Base-by-base conservation (phyloP, 2,329 filamentous ascomycete genomes). In the Coniochaeta ligniaria region DNA sequence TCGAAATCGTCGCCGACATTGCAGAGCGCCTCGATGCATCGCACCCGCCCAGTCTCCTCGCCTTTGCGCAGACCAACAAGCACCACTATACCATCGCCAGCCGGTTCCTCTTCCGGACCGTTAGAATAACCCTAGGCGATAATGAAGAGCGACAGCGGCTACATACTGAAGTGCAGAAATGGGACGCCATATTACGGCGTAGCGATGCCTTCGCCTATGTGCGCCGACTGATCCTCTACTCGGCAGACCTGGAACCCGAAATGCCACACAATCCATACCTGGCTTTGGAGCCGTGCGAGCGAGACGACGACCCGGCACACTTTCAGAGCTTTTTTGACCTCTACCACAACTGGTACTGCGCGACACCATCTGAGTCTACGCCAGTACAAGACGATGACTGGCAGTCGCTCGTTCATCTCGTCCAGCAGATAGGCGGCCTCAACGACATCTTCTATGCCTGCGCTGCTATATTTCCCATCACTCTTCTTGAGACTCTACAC, bases 381-480 rank as follows among this genome's bases (percentile, higher is more conserved):
- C 16, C 22, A 14, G 16, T 45, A 11, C 24, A 5, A 31, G 6
- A 47, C 24, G 43, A 60, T 17, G 31, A 57, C 6, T 63, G 54
- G 60, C 22, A 59, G n/a, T 35, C 45, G 6, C 4, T 24, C 20
- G 12, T 58, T 41, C 31, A 31, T 43, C 47, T 63, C 26, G 26
- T 63, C 2, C 2, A n/a, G 22, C 38, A 22, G n/a, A 17, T 62
- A 5, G 24, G 52, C 3, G 58, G 60, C n/a, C 58, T 63, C 1
- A 28, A 16, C 22, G 62, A 63, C 28, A n/a, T 63, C 26, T 58
- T 60, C 33, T 63, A 50, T 38, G 58, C 43, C 16, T 62, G 60
- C 26, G 26, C 20, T n/a, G 22, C 24, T 2, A 52, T n/a, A 8
- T 50, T 63, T 8, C 62, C 62, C 12, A 35, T 35, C 3, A 58